phyloP scores from a whole-genome alignment of 192 early-diverging fungal species.

The Jimgerdemannia flammicorona region DNA sequence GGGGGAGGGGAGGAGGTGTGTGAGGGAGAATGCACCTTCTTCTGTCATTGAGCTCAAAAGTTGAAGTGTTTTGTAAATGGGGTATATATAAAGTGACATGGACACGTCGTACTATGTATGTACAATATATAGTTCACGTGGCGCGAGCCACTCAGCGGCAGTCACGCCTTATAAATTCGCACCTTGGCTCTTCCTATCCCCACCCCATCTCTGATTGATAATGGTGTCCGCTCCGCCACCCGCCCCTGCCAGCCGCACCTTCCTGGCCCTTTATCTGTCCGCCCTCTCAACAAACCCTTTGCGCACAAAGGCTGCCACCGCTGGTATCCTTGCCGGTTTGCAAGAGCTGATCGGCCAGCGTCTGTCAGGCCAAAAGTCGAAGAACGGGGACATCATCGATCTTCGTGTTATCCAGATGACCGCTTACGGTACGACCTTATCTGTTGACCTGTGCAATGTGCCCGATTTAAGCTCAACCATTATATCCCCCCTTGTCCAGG shows the following conservation, averaged over 20 bases:
- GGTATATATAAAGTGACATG: no score
- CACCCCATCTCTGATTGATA: background rate
- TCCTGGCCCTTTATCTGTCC: constrained; percentile 60
- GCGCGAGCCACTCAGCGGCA: no score
- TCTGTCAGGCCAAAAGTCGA: constrained; percentile 54
- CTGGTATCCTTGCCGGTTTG: constrained; percentile 67
- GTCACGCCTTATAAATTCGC: no score
- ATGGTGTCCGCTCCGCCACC: background rate
- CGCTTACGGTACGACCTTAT: constrained; percentile 54
- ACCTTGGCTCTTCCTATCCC: background rate
- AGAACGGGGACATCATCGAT: constrained; percentile 45
- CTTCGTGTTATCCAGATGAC: constrained; percentile 77
- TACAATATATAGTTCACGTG: no score
- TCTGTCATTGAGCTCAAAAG: no score
- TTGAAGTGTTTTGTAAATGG: no score
- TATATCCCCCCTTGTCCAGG: constrained; percentile 35
- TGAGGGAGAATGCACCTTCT: no score
- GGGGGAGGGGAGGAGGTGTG: no score
- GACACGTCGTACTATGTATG: no score
- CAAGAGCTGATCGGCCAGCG: constrained; percentile 77
- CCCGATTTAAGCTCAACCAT: background rate
- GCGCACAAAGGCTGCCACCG: constrained; percentile 76
- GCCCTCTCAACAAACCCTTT: constrained; percentile 64
- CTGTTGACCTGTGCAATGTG: background rate
- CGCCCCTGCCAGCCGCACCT: background rate